Conservation (phyloP, 139 green algal genomes). For the Coelastrella sp. region DNA sequence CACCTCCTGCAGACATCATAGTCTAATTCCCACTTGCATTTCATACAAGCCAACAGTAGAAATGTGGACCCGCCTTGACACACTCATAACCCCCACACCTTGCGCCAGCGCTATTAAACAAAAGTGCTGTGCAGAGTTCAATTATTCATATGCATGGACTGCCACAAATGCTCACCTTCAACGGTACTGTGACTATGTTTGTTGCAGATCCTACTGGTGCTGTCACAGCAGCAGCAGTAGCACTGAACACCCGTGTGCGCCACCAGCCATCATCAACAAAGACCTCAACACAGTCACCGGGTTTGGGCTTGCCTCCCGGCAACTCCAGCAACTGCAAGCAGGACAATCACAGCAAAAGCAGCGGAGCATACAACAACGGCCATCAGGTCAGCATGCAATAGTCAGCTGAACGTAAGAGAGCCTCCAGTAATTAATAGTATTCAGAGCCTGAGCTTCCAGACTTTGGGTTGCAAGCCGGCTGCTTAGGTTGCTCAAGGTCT, state of each 20-base stretch:
- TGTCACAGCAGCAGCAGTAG: background rate
- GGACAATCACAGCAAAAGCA: too few relatives aligned
- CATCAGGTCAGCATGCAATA: too few relatives aligned
- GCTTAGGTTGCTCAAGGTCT: background rate
- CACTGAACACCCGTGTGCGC: background rate
- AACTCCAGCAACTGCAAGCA: constrained; percentile 30
- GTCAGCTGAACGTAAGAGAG: too few relatives aligned
- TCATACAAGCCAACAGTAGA: background rate
- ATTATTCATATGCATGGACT: too few relatives aligned
- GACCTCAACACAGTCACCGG: constrained; percentile 54
- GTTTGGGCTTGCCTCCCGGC: background rate
- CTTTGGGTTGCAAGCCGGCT: too few relatives aligned
- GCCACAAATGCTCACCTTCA: background rate
- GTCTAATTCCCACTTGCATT: too few relatives aligned
- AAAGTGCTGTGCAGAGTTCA: too few relatives aligned
- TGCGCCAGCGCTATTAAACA: too few relatives aligned
- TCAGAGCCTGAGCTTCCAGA: too few relatives aligned
- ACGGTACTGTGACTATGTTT: background rate
- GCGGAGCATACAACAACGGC: too few relatives aligned
- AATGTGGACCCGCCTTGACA: background rate
- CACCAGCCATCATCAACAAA: constrained; percentile 59
- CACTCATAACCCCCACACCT: too few relatives aligned
- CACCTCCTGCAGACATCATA: too few relatives aligned
- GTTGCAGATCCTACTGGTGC: background rate
- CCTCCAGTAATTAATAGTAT: background rate